These are phyloP conservation scores for Elasticomyces elasticus DNA, from an alignment of 495 filamentous ascomycete genomes.

Conservation along the genomic window DNA sequence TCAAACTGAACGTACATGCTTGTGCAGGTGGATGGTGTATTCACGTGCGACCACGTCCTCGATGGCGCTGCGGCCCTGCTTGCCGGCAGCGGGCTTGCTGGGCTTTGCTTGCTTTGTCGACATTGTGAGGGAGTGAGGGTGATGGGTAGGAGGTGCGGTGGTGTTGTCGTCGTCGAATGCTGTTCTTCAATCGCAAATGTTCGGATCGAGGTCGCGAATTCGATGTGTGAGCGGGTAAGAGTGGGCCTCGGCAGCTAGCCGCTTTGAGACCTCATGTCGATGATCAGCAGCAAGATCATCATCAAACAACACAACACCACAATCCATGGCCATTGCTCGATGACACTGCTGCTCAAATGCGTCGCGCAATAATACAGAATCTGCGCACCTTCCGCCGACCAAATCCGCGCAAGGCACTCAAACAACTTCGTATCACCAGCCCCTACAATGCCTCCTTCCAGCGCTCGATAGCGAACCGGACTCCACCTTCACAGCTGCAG, in stretches of 20 bases:
- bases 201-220: not conserved
- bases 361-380: conserved; percentile 22
- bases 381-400: conserved; percentile 23
- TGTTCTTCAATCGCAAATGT: not conserved
- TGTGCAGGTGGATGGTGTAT: conserved; percentile 99
- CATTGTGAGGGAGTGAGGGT: not conserved
- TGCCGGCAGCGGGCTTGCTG: conserved; percentile 54
- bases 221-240: not conserved
- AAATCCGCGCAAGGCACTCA: conserved; percentile 18
- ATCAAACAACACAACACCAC: not conserved
- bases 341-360: conserved; percentile 7
- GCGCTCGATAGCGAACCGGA: conserved; percentile 18
- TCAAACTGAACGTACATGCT: conserved; percentile 84
- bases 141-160: not conserved
- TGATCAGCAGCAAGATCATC: not conserved
- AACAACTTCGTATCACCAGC: conserved; percentile 15
- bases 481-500: conserved; percentile 9
- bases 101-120: conserved; percentile 26
- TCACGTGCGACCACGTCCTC: conserved; percentile 97
- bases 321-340: not conserved
- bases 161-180: not conserved
- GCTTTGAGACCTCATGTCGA: too few relatives aligned
- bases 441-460: conserved; percentile 20
- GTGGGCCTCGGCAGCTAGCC: not conserved
- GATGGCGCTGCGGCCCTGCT: conserved; percentile 81